A percentile compares a stretch with the other conserved stretches of the same genome.
These are phyloP conservation scores for Daldinia childiae DNA, from an alignment of 495 filamentous ascomycete species.

Conservation along the genomic window DNA sequence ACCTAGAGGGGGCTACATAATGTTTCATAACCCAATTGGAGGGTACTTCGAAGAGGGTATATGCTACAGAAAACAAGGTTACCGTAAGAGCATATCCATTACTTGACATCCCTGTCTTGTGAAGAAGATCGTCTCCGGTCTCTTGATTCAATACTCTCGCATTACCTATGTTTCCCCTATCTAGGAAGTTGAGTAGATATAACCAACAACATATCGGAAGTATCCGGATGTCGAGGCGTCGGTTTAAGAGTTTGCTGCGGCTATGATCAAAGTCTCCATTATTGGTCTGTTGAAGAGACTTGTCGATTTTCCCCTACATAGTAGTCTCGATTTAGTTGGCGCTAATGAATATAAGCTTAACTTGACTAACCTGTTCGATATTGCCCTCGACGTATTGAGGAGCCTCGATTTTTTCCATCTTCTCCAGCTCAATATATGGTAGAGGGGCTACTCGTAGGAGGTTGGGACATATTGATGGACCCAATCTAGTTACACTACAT, in stretches of 20 bases:
- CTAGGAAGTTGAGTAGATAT: conserved; percentile 86
- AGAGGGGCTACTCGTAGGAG: background rate
- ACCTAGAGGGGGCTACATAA: conserved; percentile 31
- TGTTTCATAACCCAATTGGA: conserved; percentile 41
- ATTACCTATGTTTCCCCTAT: conserved; percentile 85
- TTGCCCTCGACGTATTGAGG: conserved; percentile 23
- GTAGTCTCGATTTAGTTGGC: background rate
- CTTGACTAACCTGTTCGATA: conserved; percentile 9
- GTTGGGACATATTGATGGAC: background rate
- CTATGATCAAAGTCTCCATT: conserved; percentile 24
- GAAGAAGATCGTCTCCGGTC: conserved; percentile 35
- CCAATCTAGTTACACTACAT: background rate
- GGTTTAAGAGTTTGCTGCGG: conserved; percentile 29
- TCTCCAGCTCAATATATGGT: background rate
- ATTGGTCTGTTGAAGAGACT: background rate
- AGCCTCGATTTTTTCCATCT: conserved; percentile 31
- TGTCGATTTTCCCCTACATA: conserved; percentile 4
- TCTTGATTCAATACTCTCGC: conserved; percentile 67
- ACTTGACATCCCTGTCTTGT: conserved; percentile 31
- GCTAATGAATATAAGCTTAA: background rate
- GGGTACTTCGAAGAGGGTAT: conserved; percentile 37
- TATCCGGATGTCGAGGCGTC: conserved; percentile 40
- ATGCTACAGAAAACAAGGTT: conserved; percentile 78
- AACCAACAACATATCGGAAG: conserved; percentile 66
- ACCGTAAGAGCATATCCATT: conserved; percentile 52